phyloP scores from a whole-genome alignment of 23 red algal genomes.

The Gracilaria gracilis region DNA sequence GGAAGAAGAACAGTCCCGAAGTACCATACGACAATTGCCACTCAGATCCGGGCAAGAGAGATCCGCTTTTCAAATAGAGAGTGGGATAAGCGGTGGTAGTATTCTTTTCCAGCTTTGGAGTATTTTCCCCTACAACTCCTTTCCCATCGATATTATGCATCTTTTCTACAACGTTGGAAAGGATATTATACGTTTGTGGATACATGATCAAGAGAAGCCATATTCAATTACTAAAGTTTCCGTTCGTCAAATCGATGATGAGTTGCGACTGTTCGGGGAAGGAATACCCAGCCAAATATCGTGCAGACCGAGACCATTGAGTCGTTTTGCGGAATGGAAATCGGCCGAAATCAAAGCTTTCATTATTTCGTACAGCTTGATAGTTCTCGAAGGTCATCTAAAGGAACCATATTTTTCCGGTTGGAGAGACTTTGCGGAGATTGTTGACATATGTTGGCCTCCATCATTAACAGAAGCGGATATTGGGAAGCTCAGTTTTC shows the following conservation, averaged over 20 bases:
- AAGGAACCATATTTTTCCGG: slow-evolving; percentile 1
- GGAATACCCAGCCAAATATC: neutral
- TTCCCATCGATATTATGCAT: slow-evolving; percentile 43
- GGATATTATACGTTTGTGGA: neutral
- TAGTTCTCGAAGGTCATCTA: slow-evolving; percentile 15
- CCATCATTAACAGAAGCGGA: neutral
- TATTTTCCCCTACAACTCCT: neutral
- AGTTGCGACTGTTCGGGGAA: too few relatives aligned
- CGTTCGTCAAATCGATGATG: too few relatives aligned
- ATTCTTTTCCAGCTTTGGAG: neutral
- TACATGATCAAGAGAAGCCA: neutral
- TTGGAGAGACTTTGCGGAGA: neutral
- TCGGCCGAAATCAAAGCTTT: neutral
- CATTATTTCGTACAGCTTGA: slow-evolving; percentile 23
- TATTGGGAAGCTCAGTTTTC: slow-evolving; percentile 16
- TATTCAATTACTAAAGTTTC: neutral
- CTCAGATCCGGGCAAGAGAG: neutral
- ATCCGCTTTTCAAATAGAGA: neutral
- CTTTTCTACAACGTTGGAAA: slow-evolving; percentile 24
- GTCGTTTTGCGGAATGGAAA: slow-evolving; percentile 31
- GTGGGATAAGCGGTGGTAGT: neutral
- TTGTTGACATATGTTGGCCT: slow-evolving; percentile 24
- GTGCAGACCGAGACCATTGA: slow-evolving; percentile 1
- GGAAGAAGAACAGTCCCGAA: neutral
- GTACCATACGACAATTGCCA: neutral